These are phyloP conservation scores for Neurospora sp. DNA, from an alignment of 495 filamentous ascomycete genomes.

Conservation along the genomic window DNA sequence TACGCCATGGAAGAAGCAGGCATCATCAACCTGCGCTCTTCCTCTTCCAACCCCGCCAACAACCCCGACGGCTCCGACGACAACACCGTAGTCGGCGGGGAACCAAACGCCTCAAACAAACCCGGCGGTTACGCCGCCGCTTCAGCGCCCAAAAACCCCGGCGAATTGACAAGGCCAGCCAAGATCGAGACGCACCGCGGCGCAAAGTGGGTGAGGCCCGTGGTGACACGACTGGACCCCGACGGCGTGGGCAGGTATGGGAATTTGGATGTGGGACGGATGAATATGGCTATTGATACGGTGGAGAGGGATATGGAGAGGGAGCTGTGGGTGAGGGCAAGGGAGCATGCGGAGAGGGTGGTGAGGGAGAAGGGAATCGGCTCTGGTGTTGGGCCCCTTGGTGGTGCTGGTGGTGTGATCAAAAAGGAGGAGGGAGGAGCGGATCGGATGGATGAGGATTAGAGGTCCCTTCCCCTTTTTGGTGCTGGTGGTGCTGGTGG, in stretches of 20 bases:
- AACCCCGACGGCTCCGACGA: neutral
- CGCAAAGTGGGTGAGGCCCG: neutral
- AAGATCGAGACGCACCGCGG: neutral
- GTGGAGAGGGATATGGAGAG: conserved; percentile 70
- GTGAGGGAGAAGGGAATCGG: neutral
- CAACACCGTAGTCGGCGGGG: neutral
- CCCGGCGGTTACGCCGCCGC: neutral
- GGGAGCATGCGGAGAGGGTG: conserved; percentile 17
- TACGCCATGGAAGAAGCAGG: conserved; percentile 68
- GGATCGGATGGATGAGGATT: conserved; percentile 17
- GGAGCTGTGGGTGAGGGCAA: conserved; percentile 61
- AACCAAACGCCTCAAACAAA: neutral
- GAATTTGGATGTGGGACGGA: conserved; percentile 65
- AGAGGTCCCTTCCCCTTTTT: neutral
- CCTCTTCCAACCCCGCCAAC: neutral
- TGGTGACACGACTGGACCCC: conserved; percentile 22
- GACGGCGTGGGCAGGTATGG: conserved; percentile 49
- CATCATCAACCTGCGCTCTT: conserved; percentile 45
- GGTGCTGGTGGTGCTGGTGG: neutral
- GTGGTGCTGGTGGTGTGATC: neutral
- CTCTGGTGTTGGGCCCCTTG: neutral
- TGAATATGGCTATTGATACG: conserved; percentile 72
- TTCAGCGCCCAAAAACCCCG: neutral
- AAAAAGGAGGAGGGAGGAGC: neutral
- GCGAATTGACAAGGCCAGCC: neutral